Conservation (phyloP, 495 filamentous ascomycete genomes). For the Tuber umbilicatum region DNA sequence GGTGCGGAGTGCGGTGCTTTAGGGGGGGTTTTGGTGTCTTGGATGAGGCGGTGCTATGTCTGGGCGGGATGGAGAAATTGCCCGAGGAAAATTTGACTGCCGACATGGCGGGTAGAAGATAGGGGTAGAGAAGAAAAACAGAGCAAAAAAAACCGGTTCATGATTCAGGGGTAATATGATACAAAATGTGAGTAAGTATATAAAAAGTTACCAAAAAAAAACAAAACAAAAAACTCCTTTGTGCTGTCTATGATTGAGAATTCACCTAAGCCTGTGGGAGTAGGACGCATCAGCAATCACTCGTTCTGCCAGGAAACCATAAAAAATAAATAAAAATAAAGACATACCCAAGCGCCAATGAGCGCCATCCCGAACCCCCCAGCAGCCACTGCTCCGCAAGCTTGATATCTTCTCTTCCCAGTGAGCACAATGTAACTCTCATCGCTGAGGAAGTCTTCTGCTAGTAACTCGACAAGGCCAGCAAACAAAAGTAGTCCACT, state of each 20-base stretch:
- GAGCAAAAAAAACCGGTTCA: not conserved
- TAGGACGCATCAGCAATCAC: not conserved
- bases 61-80: not conserved
- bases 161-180: not conserved
- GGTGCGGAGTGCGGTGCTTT: too few species aligned
- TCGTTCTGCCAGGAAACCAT: not conserved
- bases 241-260: not conserved
- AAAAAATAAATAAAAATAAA: slow-evolving; percentile 42
- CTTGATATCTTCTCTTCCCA: slow-evolving; percentile 65
- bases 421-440: slow-evolving; percentile 70
- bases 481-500: slow-evolving; percentile 77
- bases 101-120: not conserved
- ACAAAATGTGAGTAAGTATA: not conserved
- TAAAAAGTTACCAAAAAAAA: not conserved
- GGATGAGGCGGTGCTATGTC: not conserved
- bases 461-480: slow-evolving; percentile 81
- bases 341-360: slow-evolving; percentile 74
- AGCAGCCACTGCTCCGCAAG: slow-evolving; percentile 68
- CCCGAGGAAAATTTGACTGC: not conserved
- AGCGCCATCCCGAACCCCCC: slow-evolving; percentile 78
- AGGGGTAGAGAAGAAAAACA: not conserved
- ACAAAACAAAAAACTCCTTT: not conserved
- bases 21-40: not conserved
- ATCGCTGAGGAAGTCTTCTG: slow-evolving; percentile 88
- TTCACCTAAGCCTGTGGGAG: not conserved